Evolutionary conservation across 768 basidiomycete genomes (phyloP).

Genomic region (Termitomyces sp.): DNA sequence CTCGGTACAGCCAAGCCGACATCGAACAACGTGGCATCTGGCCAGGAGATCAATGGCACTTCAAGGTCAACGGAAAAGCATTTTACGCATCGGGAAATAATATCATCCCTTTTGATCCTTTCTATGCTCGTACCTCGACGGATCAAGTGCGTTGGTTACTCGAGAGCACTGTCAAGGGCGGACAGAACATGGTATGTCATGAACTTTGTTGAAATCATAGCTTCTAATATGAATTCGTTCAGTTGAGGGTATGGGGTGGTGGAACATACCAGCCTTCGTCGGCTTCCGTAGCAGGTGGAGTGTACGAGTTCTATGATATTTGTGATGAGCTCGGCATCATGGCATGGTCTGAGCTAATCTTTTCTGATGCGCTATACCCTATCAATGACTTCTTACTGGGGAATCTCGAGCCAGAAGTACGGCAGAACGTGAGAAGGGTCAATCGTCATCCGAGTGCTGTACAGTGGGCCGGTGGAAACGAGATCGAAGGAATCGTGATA

Average conservation of each 20-base stretch:
- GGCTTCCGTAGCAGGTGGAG: slow-evolving; percentile 32
- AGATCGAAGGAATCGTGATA: slow-evolving; percentile 50
- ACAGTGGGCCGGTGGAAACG: slow-evolving; percentile 59
- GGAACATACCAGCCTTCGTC: slow-evolving; percentile 46
- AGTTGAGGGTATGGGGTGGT: slow-evolving; percentile 59
- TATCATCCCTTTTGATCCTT: slow-evolving; percentile 57
- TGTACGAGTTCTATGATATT: slow-evolving; percentile 49
- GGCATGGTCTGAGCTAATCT: slow-evolving; percentile 58
- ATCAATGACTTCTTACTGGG: slow-evolving; percentile 48
- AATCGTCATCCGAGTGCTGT: slow-evolving; percentile 52
- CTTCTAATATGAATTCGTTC: background rate
- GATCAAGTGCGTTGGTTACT: slow-evolving; percentile 50
- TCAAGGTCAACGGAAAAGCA: slow-evolving; percentile 50
- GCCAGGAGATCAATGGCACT: slow-evolving; percentile 58
- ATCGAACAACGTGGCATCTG: slow-evolving; percentile 42
- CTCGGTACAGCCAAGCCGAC: slow-evolving; percentile 39
- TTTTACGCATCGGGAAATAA: slow-evolving; percentile 54
- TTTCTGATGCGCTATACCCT: slow-evolving; percentile 51
- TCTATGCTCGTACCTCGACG: slow-evolving; percentile 45
- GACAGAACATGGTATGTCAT: slow-evolving; percentile 53
- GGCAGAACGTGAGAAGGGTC: slow-evolving; percentile 49
- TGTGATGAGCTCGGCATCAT: slow-evolving; percentile 58
- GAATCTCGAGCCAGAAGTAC: slow-evolving; percentile 47
- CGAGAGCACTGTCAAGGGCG: slow-evolving; percentile 46
- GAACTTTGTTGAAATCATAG: background rate